These are phyloP conservation scores for Leishmania aethiopica DNA, from an alignment of 208 protist genomes.

Conservation along the genomic window DNA sequence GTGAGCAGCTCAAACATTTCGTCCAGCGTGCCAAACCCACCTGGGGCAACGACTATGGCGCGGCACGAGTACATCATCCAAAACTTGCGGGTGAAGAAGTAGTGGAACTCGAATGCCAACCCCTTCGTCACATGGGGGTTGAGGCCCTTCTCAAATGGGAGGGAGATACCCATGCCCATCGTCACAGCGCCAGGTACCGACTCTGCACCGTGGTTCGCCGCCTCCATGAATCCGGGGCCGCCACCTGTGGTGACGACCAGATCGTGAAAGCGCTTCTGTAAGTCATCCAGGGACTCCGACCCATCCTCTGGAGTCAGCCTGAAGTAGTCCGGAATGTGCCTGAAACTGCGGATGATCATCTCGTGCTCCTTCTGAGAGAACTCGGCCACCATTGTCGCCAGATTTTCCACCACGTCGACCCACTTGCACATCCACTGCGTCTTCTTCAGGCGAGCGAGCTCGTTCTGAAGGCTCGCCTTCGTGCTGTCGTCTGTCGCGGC, in stretches of 20 bases:
- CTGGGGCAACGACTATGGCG: slow-evolving; percentile 88
- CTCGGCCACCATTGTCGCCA: slow-evolving; percentile 68
- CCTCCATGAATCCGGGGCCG: slow-evolving; percentile 94
- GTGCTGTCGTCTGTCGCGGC: slow-evolving; percentile 21
- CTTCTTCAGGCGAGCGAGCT: slow-evolving; percentile 65
- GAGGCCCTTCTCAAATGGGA: slow-evolving; percentile 93
- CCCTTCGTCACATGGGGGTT: slow-evolving; percentile 85
- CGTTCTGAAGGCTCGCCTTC: slow-evolving; percentile 23
- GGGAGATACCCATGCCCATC: slow-evolving; percentile 94
- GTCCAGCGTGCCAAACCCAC: slow-evolving; percentile 93
- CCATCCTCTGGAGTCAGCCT: slow-evolving; percentile 38
- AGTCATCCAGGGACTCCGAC: slow-evolving; percentile 17
- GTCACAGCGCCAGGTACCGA: slow-evolving; percentile 69
- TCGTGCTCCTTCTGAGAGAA: slow-evolving; percentile 54
- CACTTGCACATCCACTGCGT: slow-evolving; percentile 93
- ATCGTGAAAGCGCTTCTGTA: slow-evolving; percentile 44
- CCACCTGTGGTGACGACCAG: slow-evolving; percentile 92
- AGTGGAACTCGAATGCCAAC: slow-evolving; percentile 95
- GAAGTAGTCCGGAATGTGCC: slow-evolving; percentile 83
- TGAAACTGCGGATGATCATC: slow-evolving; percentile 62
- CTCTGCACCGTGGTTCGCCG: slow-evolving; percentile 88
- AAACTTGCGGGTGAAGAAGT: slow-evolving; percentile 96
- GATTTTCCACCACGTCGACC: slow-evolving; percentile 71
- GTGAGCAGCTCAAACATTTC: slow-evolving; percentile 94
- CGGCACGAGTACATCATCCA: slow-evolving; percentile 96